Evolutionary conservation across 352 stramenopile genomes (phyloP), one percentile per base, ranked within the genome.

Genomic region (Globisporangium acanthophoron): DNA sequence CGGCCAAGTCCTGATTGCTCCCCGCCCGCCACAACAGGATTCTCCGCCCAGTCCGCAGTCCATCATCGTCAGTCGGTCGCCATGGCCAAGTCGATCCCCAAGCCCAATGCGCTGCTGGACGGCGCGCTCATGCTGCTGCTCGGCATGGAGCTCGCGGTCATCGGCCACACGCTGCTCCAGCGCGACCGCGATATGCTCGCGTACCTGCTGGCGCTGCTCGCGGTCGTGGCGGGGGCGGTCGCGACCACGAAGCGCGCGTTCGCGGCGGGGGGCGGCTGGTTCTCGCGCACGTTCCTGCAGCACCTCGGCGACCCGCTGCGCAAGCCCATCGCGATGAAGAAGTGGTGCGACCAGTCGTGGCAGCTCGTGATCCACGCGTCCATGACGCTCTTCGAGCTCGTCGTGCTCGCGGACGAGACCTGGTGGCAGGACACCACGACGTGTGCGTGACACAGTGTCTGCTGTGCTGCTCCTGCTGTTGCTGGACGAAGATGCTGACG

Each of bases 271-370:
- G 85, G 85, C 52, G 70, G 70, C 0, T 89, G 80, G 69, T 88
- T 94, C 68, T 91, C 82, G 56, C 76, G 78, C 60, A 88, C 69
- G 2, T 89, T 86, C 63, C 65, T 94, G 56, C 64, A 91, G 66
- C 80, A 93, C 70, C 62, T 93, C 20, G 78, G 81, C 9, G 78
- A 96, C 60, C 87, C 87, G 40, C 69, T 96, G 16, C 80, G 80
- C 65, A 94, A 94, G 66, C 48, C 70, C 33, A 63, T 92, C 60
- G 79, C 85, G 40, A 89, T 92, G 79, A 90, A 92, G 64, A 96
- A 96, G 66, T 96, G 86, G 77, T 87, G 74, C 48, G 85, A 94
- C 58, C 87, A 96, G 77, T 92, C 83, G 27, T 96, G 87, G 87
- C 86, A 94, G 63, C 68, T 95, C 27, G 76, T 61, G 45, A 90